A percentile compares a stretch with the other conserved stretches of the same genome.
These are phyloP conservation scores for Candida verbasci DNA, from an alignment of 805 yeast species.

Conservation along the genomic window DNA sequence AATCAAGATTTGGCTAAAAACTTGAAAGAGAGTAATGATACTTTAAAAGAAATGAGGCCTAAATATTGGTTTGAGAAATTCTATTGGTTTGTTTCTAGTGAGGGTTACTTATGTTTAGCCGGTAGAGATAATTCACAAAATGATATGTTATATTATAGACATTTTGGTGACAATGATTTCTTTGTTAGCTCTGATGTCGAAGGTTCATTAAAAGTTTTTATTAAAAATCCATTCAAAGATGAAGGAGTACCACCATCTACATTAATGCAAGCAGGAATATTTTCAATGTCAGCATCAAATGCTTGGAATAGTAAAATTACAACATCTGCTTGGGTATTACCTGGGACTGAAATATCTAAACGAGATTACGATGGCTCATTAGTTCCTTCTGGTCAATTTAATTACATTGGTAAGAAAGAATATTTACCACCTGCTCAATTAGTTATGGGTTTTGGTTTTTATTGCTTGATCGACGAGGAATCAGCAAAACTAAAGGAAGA, in stretches of 20 bases:
- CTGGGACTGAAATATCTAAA: conserved; percentile 64
- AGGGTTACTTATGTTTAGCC: conserved; percentile 79
- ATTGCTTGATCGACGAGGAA: conserved; percentile 67
- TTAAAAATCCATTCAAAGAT: conserved; percentile 72
- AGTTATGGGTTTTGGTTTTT: conserved; percentile 84
- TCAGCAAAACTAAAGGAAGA: conserved; percentile 31
- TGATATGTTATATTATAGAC: conserved; percentile 75
- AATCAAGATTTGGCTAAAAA: conserved; percentile 63
- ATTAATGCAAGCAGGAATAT: conserved; percentile 82
- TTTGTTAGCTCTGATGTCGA: conserved; percentile 72
- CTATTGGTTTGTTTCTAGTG: conserved; percentile 90
- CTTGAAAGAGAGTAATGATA: conserved; percentile 48
- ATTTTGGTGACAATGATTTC: conserved; percentile 68
- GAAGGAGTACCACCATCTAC: conserved; percentile 82
- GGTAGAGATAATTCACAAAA: conserved; percentile 80
- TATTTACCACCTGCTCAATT: conserved; percentile 75
- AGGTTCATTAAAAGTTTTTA: conserved; percentile 69
- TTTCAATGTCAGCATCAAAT: conserved; percentile 72
- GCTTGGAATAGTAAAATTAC: conserved; percentile 89
- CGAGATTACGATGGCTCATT: conserved; percentile 57
- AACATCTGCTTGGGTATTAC: conserved; percentile 83
- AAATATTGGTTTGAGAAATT: conserved; percentile 93
- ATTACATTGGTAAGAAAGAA: conserved; percentile 49
- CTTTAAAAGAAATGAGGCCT: conserved; percentile 57
- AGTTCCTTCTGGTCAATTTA: conserved; percentile 60